Base-by-base conservation (phyloP, 169 alveolate genomes). In the Toxoplasma gondii region DNA sequence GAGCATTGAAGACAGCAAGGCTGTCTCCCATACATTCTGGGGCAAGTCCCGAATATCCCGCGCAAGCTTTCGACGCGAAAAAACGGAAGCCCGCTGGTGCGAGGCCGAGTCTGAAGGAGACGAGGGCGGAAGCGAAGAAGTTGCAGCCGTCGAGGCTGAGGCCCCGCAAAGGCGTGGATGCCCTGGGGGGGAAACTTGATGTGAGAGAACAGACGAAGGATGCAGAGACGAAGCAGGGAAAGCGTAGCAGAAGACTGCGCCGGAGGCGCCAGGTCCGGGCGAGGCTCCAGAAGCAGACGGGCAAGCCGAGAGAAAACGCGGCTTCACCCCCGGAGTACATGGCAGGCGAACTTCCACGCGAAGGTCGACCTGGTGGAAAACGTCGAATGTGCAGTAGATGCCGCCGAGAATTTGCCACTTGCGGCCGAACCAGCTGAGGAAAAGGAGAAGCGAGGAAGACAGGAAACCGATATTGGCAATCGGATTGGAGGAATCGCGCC, bases 361-460 rank as follows among this genome's bases (percentile, higher is more conserved):
- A n/a, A 88, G 67, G 69, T 88, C 93, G n/a, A 53, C 83, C 44
- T 88, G 93, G 36, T 88, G 93, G n/a, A 88, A 70, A 31, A 74
- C 93, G 38, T 88, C 74, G 69, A 53, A 88, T 17, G 93, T 88
- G 43, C 93, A 88, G 86, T 88, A 88, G 69, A 88, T 27, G 19
- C 93, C 69, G 64, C 93, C 39, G 39, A 43, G 38, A 22, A 67
- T 70, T 41, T 43, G 81, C 93, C 93, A 88, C 45, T 78, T 78
- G n/a, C 93, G 93, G 58, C 93, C 54, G 54, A 88, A 88, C 93
- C 93, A 88, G 41, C 93, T 88, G 87, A 88, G 10, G 67, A 81
- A 36, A 39, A 39, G 38, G 54, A 22, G 27, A 83, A 16, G 17
- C 90, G 41, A 44, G 41, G 27, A 27, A 19, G 27, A 16, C 86